Evolutionary conservation across 352 stramenopile genomes (phyloP).

Genomic region (Phytophthora fragariaefolia): DNA sequence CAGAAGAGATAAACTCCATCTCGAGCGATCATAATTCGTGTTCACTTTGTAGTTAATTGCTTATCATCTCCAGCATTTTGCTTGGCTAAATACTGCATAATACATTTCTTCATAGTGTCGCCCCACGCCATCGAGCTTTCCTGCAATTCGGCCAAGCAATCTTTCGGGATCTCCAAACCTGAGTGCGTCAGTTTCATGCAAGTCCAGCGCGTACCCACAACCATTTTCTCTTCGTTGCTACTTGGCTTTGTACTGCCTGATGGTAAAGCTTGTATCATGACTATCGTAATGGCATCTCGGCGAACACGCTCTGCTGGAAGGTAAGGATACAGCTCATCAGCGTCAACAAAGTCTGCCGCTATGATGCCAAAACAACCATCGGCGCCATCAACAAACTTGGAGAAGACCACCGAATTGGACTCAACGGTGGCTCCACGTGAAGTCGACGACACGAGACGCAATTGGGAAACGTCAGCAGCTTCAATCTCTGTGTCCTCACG

Average conservation of each 20-base stretch:
- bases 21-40: too few species aligned
- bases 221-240: slow-evolving; percentile 14
- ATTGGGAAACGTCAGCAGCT: slow-evolving; percentile 39
- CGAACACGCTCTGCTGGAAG: slow-evolving; percentile 28
- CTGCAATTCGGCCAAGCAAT: slow-evolving; percentile 18
- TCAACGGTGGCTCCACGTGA: slow-evolving; percentile 13
- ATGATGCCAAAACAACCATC: slow-evolving; percentile 17
- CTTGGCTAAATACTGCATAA: slow-evolving; percentile 27
- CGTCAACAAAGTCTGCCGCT: slow-evolving; percentile 41
- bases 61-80: too few species aligned
- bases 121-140: slow-evolving; percentile 26
- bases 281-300: slow-evolving; percentile 37
- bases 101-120: slow-evolving; percentile 34
- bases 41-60: too few species aligned
- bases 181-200: slow-evolving; percentile 19
- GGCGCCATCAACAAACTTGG: slow-evolving; percentile 17
- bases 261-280: slow-evolving; percentile 2
- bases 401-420: slow-evolving; percentile 32
- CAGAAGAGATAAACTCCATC: slow-evolving; percentile 7
- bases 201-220: slow-evolving; percentile 33
- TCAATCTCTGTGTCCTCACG: slow-evolving; percentile 54
- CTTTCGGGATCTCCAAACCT: slow-evolving; percentile 21
- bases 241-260: too few species aligned
- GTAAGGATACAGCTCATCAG: slow-evolving; percentile 50
- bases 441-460: slow-evolving; percentile 44